Percentiles rank a stretch among this genome's conserved stretches.
Evolutionary conservation across 1,139 yeast genomes (phyloP).

Genomic region (Pichia inconspicua): DNA sequence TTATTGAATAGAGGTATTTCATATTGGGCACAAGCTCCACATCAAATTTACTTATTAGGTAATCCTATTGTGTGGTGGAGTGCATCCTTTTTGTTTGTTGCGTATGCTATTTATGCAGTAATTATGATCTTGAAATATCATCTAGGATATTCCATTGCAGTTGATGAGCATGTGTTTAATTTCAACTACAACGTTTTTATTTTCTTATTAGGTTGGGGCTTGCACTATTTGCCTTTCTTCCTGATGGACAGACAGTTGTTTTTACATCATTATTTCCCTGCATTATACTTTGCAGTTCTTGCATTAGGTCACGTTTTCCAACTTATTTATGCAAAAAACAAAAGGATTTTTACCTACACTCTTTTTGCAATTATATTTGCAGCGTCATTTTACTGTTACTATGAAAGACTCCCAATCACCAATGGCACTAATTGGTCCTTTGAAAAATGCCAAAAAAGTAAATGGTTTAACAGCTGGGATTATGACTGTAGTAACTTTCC

Average conservation of each 20-base stretch:
- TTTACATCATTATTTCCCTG: conserved; percentile 87
- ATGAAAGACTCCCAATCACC: conserved; percentile 61
- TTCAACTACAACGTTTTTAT: conserved; percentile 66
- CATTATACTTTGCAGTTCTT: conserved; percentile 80
- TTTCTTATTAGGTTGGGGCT: conserved; percentile 71
- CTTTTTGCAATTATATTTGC: conserved; percentile 43
- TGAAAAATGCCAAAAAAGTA: conserved; percentile 52
- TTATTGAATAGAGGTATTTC: conserved; percentile 83
- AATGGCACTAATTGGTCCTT: conserved; percentile 83
- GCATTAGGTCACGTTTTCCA: conserved; percentile 81
- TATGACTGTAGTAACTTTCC: conserved; percentile 65
- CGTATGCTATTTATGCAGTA: conserved; percentile 46
- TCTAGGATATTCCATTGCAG: conserved; percentile 41
- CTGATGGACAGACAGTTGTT: conserved; percentile 92
- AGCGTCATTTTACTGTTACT: conserved; percentile 48
- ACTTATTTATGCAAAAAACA: conserved; percentile 44
- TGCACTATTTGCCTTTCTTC: conserved; percentile 83
- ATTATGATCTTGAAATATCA: conserved; percentile 72
- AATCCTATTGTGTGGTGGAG: conserved; percentile 91
- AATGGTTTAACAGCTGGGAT: conserved; percentile 69
- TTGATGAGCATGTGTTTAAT: conserved; percentile 48
- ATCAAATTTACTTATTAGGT: conserved; percentile 81
- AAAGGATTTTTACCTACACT: conserved; percentile 36
- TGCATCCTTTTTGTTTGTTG: conserved; percentile 49
- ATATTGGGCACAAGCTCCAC: conserved; percentile 68